Evolutionary conservation across 345 rosid genomes (phyloP).

Genomic region (Corchorus olitorius): DNA sequence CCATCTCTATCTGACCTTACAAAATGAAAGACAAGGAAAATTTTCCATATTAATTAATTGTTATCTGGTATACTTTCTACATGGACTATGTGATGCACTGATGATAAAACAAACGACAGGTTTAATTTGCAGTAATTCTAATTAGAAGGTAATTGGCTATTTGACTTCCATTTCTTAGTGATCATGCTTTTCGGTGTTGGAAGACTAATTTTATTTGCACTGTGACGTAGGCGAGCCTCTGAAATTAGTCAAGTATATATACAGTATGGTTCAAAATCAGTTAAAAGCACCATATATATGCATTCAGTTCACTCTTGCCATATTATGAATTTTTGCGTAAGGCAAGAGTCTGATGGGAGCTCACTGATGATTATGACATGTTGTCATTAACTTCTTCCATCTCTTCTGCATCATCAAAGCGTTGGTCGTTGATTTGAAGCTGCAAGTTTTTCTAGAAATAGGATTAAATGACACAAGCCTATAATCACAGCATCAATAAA

Average conservation of each 20-base stretch:
- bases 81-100: not conserved
- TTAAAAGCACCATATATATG: not conserved
- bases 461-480: not conserved
- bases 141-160: no score
- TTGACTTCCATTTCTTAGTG: no score
- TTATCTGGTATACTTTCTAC: no score
- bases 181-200: no score
- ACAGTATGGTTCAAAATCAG: not conserved
- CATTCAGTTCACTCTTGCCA: not conserved
- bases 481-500: not conserved
- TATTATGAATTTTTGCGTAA: not conserved
- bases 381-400: slow-evolving; percentile 50
- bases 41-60: no score
- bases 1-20: no score
- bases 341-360: not conserved
- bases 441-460: slow-evolving; percentile 29
- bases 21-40: no score
- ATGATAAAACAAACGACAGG: not conserved
- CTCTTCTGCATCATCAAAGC: slow-evolving; percentile 97
- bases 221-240: no score
- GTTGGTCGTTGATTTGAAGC: slow-evolving; percentile 83
- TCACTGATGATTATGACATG: slow-evolving; percentile 28
- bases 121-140: not conserved
- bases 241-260: not conserved
- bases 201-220: no score